Conservation (phyloP, 1,284 basidiomycete genomes). For the Apiotrichum mycotoxinovorans region DNA sequence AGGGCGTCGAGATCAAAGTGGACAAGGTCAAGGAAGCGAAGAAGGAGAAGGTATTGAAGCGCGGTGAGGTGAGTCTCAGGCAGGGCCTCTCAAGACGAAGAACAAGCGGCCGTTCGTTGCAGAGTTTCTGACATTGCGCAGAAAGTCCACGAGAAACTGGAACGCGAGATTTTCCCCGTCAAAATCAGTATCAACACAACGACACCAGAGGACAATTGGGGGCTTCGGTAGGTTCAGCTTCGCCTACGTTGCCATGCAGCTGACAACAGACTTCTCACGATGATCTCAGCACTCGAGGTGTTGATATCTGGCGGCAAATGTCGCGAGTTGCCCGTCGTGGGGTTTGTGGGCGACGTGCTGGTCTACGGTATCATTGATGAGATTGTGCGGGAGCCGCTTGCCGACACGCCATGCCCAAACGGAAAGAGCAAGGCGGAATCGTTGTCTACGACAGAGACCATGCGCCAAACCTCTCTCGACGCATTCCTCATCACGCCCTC, state of each 20-base stretch:
- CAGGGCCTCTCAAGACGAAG: too few species aligned
- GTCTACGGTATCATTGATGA: slow-evolving; percentile 66
- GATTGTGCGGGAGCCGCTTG: slow-evolving; percentile 48
- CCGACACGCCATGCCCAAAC: not conserved
- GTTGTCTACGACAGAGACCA: slow-evolving; percentile 24
- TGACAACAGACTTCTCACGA: slow-evolving; percentile 58
- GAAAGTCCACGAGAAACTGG: slow-evolving; percentile 73
- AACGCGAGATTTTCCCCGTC: slow-evolving; percentile 66
- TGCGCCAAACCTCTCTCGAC: slow-evolving; percentile 13
- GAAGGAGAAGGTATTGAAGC: slow-evolving; percentile 60
- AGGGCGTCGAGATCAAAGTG: slow-evolving; percentile 66
- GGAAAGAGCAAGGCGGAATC: slow-evolving; percentile 7
- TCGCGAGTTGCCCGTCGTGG: slow-evolving; percentile 70
- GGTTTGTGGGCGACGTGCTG: slow-evolving; percentile 58
- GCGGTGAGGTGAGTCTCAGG: slow-evolving; percentile 58
- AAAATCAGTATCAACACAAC: slow-evolving; percentile 56
- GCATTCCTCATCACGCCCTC: slow-evolving; percentile 22
- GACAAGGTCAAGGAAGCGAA: slow-evolving; percentile 58
- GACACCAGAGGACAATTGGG: slow-evolving; percentile 68
- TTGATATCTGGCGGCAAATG: slow-evolving; percentile 55
- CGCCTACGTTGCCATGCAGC: not conserved
- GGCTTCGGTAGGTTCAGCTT: slow-evolving; percentile 55
- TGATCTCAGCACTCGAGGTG: slow-evolving; percentile 59
- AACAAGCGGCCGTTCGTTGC: too few species aligned
- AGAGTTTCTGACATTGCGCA: not conserved